Base-by-base conservation (phyloP, 2,329 filamentous ascomycete species). In the Aspergillus cejpii region DNA sequence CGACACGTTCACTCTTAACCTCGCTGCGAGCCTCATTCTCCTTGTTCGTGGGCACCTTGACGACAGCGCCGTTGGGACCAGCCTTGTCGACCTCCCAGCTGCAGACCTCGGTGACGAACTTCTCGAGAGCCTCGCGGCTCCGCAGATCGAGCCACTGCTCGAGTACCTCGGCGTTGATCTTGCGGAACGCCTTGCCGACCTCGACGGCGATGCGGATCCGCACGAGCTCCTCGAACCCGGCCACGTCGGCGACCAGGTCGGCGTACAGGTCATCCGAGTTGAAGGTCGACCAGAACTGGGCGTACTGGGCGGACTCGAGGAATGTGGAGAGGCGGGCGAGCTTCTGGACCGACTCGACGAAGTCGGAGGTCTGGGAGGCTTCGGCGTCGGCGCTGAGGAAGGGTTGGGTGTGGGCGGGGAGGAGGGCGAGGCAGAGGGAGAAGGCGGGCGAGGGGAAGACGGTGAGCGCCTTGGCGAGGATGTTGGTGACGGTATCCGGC, bases 11-110 rank as follows among this genome's bases (percentile, higher is more conserved):
- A 60, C 90, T 81, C 62, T 96, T 94, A 68, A 96, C 86, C 31
- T 89, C 85, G 69, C 92, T 92, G 76, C 94, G 88, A 36, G 89
- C 92, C 79, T 97, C 91, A 68, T 96, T 96, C 72, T 98, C 92
- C 64, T 92, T 87, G 74, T 98, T 98, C 62, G 84, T 75, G 44
- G 92, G 92, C 45, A 98, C 80, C 67, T 80, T 80, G 52, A 96
- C 83, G 34, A 73, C 62, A n/a, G 54, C 49, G 31, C 54, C 60
- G 27, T 48, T 47, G 17, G 53, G 49, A 39, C 54, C 58, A 27
- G 51, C 47, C 43, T 75, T 80, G 49, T 87, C 84, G 33, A 96
- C 77, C 59, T 79, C 80, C 89, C 91, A 98, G 54, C 85, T 87
- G 62, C 85, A 92, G 8, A 91, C 85, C 66, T 91, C 87, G 45